These are phyloP conservation scores for Micromonas commoda DNA, from an alignment of 139 green algal genomes.

Conservation along the genomic window DNA sequence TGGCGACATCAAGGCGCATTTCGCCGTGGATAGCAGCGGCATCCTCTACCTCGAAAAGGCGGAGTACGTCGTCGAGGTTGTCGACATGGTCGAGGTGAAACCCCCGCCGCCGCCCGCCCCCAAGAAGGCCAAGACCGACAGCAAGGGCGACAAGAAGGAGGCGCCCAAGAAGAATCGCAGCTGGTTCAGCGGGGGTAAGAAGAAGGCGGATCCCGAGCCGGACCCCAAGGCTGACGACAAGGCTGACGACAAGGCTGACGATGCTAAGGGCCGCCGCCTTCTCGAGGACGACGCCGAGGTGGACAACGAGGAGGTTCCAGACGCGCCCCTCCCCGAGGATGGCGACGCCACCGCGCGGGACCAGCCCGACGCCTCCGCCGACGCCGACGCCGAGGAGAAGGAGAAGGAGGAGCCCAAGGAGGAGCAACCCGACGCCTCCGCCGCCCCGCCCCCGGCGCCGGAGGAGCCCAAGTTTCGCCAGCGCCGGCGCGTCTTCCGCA, in stretches of 20 bases:
- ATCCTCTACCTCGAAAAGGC: conserved; percentile 43
- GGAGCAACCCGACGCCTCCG: neutral
- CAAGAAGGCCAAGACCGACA: conserved; percentile 31
- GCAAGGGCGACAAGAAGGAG: conserved; percentile 18
- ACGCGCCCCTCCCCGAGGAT: too few species aligned
- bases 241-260: conserved; percentile 22
- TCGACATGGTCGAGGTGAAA: conserved; percentile 4
- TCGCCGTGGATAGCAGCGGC: conserved; percentile 57
- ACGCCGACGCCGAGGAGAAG: conserved; percentile 8
- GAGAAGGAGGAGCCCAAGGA: neutral
- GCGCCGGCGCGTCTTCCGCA: neutral
- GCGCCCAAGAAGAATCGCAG: neutral
- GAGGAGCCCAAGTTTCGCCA: conserved; percentile 1
- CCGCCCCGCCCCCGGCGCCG: neutral
- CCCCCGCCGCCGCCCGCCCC: neutral
- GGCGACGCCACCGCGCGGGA: neutral
- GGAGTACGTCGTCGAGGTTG: conserved; percentile 13
- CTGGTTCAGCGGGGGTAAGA: conserved; percentile 5
- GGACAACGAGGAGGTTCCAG: too few species aligned
- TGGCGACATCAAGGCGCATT: conserved; percentile 55
- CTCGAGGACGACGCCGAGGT: too few species aligned
- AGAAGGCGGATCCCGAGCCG: neutral
- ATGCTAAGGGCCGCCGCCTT: neutral
- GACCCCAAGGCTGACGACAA: neutral
- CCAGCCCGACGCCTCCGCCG: neutral